Evolutionary conservation across 306 rosid species (phyloP), one percentile per base, ranked within the genome.

Genomic region (Astragalus membranaceus): DNA sequence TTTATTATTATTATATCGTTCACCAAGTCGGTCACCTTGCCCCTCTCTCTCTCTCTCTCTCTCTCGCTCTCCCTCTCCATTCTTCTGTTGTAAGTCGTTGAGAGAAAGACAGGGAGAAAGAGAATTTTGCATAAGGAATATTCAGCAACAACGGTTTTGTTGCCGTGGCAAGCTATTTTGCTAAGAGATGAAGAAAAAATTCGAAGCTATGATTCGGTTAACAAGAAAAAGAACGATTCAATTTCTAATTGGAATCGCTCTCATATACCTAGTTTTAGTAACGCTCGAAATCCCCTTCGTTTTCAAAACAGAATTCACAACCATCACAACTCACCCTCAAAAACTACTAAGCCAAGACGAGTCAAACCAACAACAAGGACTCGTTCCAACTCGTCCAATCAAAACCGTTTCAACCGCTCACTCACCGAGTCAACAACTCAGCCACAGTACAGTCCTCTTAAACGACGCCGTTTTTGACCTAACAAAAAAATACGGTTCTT

Each of bases 201-300:
- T 79, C 0, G 88, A 85, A 33, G 33, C 63, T 16, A 48, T 84
- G 35, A 33, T 75, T 33, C 75, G 79, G 14, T 76, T 85, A 39
- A 89, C 73, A 0, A 73, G 94, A 65, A 85, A 81, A 35, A 82
- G 94, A 70, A 77, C 94, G 67, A n/a, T 92, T 83, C 98, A 89
- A 85, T 80, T 85, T 35, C 80, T 92, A 73, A 57, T 83, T 5
- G 71, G 80, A 15, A 65, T 77, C 7, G 85, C 81, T 8, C 12
- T 89, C 46, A 37, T 92, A 67, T 92, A 92, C 52, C 61, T 92
- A 3, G 10, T 86, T 3, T 54, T 92, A 26, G 85, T 88, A 5
- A 81, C 88, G 13, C 35, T 89, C 3, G 95, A 89, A 82, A 86
- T 92, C 48, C 97, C 97, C 1, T 53, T 86, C 11, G 82, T 88